Base-by-base conservation (phyloP, 208 protist genomes). In the Zelonia costaricensis region DNA sequence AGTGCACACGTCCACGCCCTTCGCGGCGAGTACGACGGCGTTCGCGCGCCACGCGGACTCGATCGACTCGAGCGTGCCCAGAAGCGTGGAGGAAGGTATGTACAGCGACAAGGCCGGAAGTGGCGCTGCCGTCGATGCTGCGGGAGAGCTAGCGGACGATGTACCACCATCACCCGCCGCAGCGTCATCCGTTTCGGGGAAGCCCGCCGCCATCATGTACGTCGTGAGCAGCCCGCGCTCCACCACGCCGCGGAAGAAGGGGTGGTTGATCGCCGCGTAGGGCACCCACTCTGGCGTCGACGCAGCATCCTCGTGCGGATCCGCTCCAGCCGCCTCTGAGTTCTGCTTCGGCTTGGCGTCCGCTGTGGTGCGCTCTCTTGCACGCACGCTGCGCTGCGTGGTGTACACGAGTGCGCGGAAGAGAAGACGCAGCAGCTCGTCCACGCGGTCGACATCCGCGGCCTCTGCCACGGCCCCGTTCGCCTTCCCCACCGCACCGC, bases 211-310 rank as follows among this genome's bases (percentile, higher is more conserved):
- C 23, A 42, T 35, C 45, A 64, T 63, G 48, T 54, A 51, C 23
- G 38, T 47, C n/a, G 54, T 53, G 36, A 93, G 78, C 48, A 81
- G 54, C 22, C 72, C 58, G 23, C 74, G 76, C 60, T 84, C 82
- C 20, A 69, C 76, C 27, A 93, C 30, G 7, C 63, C 74, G 25
- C 72, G 79, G 8, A 90, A 60, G 35, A 93, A 79, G 4, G 67
- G 65, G 25, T 89, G 69, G 15, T 73, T 66, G 7, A 78, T 56
- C 22, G 73, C 62, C 20, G 54, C 35, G 42, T 78, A 70, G 20
- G 46, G 39, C 13, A 40, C 28, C 6, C 46, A 28, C 25, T 42
- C 47, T 30, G 23, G 20, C 38, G 16, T 27, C 9, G 28, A n/a
- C 60, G 15, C 42, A 58, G 18, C 20, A 9, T 35, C 47, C 12